Evolutionary conservation across 306 rosid species (phyloP), one percentile per base, ranked within the genome.

Genomic region (Hippophae rhamnoides): DNA sequence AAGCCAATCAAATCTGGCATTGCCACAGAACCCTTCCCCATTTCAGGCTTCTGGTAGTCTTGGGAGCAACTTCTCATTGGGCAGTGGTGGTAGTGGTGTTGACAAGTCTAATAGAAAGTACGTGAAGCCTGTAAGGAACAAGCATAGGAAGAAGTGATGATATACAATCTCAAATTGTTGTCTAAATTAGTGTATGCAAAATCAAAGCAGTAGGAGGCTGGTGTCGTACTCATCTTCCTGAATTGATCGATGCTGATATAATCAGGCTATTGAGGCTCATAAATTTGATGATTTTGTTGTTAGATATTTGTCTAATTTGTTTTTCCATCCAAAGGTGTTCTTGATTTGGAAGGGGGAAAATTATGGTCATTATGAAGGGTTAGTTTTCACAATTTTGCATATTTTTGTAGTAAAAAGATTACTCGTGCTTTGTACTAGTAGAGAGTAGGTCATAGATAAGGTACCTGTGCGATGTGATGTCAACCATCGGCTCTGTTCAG

Each of bases 31-130:
- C 64, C 78, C 83, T 41, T 64, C 86, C 45, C 84, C 85, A 61
- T 85, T 86, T 75, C 96, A 84, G 79, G 76, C 82, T 58, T 71
- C 96, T 40, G 79, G 86, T 63, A 84, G 95, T 72, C 62, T 79
- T 11, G 86, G 82, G 25, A 86, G 89, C 64, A 85, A 84, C 77
- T 92, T 92, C 85, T 87, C 98, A 9, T 56, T 87, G 75, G 96
- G 98, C 9, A 65, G 87, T 0, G 86, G 84, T 57, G 87, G 83
- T 0, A 83, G 81, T 23, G 85, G 83, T 0, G 82, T 74, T 12
- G 96, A 92, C 73, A 85, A 88, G 78, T 49, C 89, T 26, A 79
- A 71, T 63, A 80, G 95, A 60, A 87, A 50, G 67, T 14, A 13
- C 8, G 38, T 85, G 43, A 85, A 41, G 71, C 80, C 77, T 54